Evolutionary conservation across 2,329 filamentous ascomycete species (phyloP).

Genomic region (Epichloe sibirici): DNA sequence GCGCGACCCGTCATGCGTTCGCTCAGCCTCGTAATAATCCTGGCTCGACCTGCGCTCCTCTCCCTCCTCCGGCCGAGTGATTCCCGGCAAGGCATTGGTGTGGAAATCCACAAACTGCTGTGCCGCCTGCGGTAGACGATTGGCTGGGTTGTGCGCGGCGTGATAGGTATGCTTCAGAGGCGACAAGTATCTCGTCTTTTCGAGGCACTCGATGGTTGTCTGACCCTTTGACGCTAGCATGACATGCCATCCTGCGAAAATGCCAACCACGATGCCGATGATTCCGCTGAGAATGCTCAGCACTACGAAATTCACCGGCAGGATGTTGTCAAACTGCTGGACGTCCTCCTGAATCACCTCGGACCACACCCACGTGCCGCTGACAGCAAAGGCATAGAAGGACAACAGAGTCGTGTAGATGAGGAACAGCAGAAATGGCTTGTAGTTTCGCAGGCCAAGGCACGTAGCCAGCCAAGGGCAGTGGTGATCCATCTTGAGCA

Average conservation of each 20-base stretch:
- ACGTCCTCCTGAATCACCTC: slow-evolving; percentile 63
- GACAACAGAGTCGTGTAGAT: slow-evolving; percentile 82
- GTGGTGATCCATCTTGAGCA: slow-evolving; percentile 99
- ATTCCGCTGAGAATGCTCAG: slow-evolving; percentile 80
- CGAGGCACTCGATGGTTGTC: slow-evolving; percentile 92
- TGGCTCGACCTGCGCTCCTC: slow-evolving; percentile 38
- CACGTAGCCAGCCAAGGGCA: slow-evolving; percentile 97
- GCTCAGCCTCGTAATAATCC: slow-evolving; percentile 4
- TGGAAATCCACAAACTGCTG: slow-evolving; percentile 73
- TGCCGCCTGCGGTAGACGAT: slow-evolving; percentile 39
- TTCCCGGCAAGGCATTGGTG: slow-evolving; percentile 66
- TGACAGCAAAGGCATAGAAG: slow-evolving; percentile 66
- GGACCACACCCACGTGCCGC: slow-evolving; percentile 70
- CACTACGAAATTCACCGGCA: slow-evolving; percentile 86
- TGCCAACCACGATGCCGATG: slow-evolving; percentile 76
- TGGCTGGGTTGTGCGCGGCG: slow-evolving; percentile 42
- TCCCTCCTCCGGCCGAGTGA: slow-evolving; percentile 72
- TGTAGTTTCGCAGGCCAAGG: slow-evolving; percentile 89
- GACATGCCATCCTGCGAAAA: slow-evolving; percentile 88
- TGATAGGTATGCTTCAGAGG: slow-evolving; percentile 61
- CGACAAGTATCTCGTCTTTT: slow-evolving; percentile 88
- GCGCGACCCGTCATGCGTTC: slow-evolving; percentile 18
- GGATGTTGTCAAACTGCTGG: slow-evolving; percentile 59
- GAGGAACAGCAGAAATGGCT: slow-evolving; percentile 85
- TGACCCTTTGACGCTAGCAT: slow-evolving; percentile 65